Conservation (phyloP, 306 rosid species). For the Fragaria iinumae region DNA sequence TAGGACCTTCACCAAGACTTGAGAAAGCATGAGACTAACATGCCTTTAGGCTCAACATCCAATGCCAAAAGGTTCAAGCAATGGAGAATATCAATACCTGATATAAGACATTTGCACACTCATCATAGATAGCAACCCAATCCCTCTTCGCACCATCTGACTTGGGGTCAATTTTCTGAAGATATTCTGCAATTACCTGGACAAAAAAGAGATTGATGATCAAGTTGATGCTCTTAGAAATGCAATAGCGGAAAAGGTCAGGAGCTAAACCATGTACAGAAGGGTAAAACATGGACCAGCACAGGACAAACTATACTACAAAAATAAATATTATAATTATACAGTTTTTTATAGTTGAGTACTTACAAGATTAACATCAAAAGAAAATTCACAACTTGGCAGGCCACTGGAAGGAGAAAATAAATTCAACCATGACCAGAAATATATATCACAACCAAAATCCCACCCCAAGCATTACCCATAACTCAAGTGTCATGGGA, state of each 20-base stretch:
- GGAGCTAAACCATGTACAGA: constrained; percentile 5
- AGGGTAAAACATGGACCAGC: not conserved
- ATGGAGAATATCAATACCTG: constrained; percentile 51
- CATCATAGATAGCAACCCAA: constrained; percentile 99
- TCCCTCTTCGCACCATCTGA: constrained; percentile 99
- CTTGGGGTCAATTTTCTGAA: constrained; percentile 95
- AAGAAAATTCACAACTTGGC: constrained; percentile 19
- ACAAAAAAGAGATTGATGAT: constrained; percentile 14
- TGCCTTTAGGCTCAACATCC: not conserved
- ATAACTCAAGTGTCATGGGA: not conserved
- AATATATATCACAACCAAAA: constrained; percentile 9
- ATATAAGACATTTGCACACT: constrained; percentile 92
- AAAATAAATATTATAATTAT: constrained; percentile 9
- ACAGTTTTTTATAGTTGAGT: not conserved
- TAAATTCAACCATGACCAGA: constrained; percentile 3
- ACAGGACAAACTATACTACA: constrained; percentile 7
- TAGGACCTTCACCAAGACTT: not conserved
- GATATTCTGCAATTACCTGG: constrained; percentile 96
- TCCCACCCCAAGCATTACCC: constrained; percentile 14
- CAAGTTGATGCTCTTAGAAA: constrained; percentile 13
- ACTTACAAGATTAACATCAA: not conserved
- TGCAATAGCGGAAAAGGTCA: constrained; percentile 4
- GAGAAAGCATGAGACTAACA: not conserved
- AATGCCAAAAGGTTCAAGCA: constrained; percentile 8
- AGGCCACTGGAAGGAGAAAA: constrained; percentile 14